Conservation (phyloP, 2,329 filamentous ascomycete genomes). For the Biscogniauxia mediterranea region DNA sequence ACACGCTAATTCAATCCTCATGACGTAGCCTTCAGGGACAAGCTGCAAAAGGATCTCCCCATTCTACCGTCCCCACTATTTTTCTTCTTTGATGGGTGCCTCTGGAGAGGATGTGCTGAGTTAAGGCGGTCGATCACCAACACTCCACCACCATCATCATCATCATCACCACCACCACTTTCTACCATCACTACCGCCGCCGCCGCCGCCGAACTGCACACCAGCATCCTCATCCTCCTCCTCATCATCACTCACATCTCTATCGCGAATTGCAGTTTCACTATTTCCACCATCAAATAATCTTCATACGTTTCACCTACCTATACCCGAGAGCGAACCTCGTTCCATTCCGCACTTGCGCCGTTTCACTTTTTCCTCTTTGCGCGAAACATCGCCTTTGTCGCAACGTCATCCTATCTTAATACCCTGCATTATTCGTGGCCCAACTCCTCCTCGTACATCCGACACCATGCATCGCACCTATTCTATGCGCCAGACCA, state of each 20-base stretch:
- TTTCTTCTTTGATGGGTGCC: not conserved
- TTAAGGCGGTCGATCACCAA: not conserved
- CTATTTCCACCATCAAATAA: not conserved
- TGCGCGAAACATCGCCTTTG: not conserved
- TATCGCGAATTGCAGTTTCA: not conserved
- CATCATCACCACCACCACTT: too few species aligned
- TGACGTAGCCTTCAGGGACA: not conserved
- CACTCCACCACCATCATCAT: not conserved
- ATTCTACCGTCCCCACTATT: not conserved
- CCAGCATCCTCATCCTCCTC: not conserved
- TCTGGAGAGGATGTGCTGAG: not conserved
- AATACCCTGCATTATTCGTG: not conserved
- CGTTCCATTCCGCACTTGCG: not conserved
- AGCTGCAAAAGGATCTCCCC: not conserved
- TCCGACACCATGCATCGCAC: conserved; percentile 82
- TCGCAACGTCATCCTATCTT: not conserved
- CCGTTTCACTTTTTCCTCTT: not conserved
- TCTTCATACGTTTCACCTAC: not conserved
- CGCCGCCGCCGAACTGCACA: not conserved
- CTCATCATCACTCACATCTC: not conserved
- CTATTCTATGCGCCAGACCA: conserved; percentile 96
- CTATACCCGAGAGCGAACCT: not conserved
- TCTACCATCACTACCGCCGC: not conserved
- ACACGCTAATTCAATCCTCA: not conserved
- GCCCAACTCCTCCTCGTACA: conserved; percentile 2